Conservation (phyloP, 140 eudicot genomes). For the Senecio squalidus region DNA sequence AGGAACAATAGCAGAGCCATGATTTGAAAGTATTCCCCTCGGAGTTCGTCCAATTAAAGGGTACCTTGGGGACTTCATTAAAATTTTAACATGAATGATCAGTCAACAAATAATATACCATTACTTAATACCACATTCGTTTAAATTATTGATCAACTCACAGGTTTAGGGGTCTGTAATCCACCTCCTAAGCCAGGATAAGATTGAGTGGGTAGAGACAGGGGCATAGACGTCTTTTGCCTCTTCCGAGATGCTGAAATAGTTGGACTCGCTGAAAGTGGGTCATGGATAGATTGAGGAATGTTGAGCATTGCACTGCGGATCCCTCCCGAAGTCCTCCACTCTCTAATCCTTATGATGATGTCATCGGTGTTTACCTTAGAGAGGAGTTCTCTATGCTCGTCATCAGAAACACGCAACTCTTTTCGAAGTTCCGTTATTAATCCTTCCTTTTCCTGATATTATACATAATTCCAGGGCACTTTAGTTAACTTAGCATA, state of each 20-base stretch:
- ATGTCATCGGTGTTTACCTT: constrained; percentile 80
- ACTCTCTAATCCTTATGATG: constrained; percentile 85
- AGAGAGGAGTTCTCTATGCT: constrained; percentile 87
- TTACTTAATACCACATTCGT: constrained; percentile 1
- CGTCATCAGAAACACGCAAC: constrained; percentile 95
- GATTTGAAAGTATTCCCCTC: constrained; percentile 48
- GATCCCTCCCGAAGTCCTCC: constrained; percentile 79
- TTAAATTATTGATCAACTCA: constrained; percentile 31
- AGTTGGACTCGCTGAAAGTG: constrained; percentile 60
- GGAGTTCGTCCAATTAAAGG: constrained; percentile 41
- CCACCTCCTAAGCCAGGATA: constrained; percentile 43
- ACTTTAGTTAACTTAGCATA: constrained; percentile 18
- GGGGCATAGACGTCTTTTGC: constrained; percentile 54
- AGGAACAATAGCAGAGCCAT: constrained; percentile 40
- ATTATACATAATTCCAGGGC: constrained; percentile 3
- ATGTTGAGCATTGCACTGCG: constrained; percentile 50
- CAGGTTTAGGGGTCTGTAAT: constrained; percentile 65
- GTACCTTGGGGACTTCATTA: constrained; percentile 36
- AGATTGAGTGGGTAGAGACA: constrained; percentile 53
- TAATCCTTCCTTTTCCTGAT: constrained; percentile 92
- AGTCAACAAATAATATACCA: constrained; percentile 1
- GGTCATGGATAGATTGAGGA: constrained; percentile 66
- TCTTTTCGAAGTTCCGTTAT: constrained; percentile 98
- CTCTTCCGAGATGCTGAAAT: constrained; percentile 82
- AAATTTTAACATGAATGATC: constrained; percentile 20